Conservation (phyloP, 2,329 filamentous ascomycete genomes). For the Apiospora malaysiana region DNA sequence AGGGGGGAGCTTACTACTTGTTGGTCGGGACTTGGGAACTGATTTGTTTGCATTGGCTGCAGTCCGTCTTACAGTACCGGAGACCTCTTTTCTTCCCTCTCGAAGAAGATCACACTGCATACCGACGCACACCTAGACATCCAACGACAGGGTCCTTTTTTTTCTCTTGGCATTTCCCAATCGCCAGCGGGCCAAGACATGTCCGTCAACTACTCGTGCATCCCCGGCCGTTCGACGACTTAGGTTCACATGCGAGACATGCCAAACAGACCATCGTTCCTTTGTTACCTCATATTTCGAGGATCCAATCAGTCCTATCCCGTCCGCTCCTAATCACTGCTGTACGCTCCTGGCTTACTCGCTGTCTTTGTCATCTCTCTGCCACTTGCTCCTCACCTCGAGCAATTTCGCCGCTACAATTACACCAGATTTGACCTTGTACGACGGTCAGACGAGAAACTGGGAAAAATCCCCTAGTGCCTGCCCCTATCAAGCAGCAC, state of each 20-base stretch:
- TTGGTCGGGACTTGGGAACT: not conserved
- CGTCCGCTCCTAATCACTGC: not conserved
- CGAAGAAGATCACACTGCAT: not conserved
- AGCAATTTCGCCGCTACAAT: not conserved
- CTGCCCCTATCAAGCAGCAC: conserved; percentile 6
- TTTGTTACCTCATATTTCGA: conserved; percentile 16
- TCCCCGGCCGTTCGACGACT: conserved; percentile 6
- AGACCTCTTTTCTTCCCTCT: not conserved
- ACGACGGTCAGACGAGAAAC: conserved; percentile 12
- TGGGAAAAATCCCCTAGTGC: conserved; percentile 5
- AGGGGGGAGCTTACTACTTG: not conserved
- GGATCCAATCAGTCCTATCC: conserved; percentile 16
- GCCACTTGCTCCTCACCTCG: not conserved
- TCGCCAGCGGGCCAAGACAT: not conserved
- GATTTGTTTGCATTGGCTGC: not conserved
- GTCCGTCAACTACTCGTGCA: conserved; percentile 1
- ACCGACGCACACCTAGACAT: not conserved
- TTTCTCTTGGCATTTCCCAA: conserved; percentile 13
- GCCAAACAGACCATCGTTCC: conserved; percentile 12
- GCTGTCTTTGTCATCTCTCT: not conserved
- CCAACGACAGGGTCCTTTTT: not conserved
- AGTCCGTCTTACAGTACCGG: not conserved
- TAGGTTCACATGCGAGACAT: conserved; percentile 12
- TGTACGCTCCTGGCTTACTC: not conserved
- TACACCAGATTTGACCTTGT: conserved; percentile 16